Conservation (phyloP, 768 basidiomycete species). For the Polyporus arcularius region DNA sequence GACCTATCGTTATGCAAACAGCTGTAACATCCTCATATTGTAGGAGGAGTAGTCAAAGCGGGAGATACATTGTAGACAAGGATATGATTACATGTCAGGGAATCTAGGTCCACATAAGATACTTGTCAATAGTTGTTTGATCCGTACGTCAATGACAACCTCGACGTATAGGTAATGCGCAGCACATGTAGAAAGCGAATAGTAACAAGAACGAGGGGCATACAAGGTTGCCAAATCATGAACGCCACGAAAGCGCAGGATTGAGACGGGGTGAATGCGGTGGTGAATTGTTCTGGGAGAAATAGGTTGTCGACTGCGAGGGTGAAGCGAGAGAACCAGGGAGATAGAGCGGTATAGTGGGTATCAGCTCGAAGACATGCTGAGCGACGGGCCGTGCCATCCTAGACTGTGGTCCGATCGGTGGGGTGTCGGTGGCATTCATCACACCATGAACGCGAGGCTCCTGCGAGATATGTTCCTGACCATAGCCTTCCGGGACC, state of each 20-base stretch:
- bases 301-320: conserved; percentile 36
- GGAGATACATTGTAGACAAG: not conserved
- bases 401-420: conserved; percentile 41
- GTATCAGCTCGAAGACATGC: conserved; percentile 77
- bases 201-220: not conserved
- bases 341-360: conserved; percentile 71
- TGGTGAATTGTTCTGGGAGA: conserved; percentile 37
- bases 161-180: not conserved
- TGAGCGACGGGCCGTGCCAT: conserved; percentile 56
- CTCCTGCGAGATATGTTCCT: conserved; percentile 63
- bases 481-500: conserved; percentile 46
- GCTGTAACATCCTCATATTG: too few relatives aligned
- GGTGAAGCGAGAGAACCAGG: conserved; percentile 47
- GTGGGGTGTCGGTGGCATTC: conserved; percentile 47
- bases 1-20: too few relatives aligned
- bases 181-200: not conserved
- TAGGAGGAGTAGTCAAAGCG: too few relatives aligned
- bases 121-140: conserved; percentile 1
- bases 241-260: conserved; percentile 31
- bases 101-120: conserved; percentile 2
- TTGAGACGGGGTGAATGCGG: conserved; percentile 39
- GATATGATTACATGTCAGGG: not conserved
- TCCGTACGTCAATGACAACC: not conserved
- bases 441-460: conserved; percentile 87
- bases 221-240: conserved; percentile 3